Evolutionary conservation across 768 basidiomycete genomes (phyloP).

Genomic region (Trametes meyenii): DNA sequence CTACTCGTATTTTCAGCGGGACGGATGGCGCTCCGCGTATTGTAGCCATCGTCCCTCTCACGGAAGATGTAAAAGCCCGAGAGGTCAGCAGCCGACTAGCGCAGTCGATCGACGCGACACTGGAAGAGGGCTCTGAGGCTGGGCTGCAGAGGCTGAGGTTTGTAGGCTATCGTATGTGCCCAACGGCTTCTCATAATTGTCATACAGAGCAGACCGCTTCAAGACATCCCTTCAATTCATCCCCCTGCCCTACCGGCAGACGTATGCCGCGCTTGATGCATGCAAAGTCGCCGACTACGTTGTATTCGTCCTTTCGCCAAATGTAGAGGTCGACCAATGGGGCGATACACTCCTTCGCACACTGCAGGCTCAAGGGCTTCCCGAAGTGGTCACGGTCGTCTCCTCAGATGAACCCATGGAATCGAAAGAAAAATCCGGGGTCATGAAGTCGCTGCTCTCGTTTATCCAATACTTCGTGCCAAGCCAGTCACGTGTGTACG

Average conservation of each 20-base stretch:
- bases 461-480: slow-evolving; percentile 97
- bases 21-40: slow-evolving; percentile 82
- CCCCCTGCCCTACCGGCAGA: slow-evolving; percentile 66
- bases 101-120: slow-evolving; percentile 56
- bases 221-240: slow-evolving; percentile 91
- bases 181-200: slow-evolving; percentile 1
- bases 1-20: slow-evolving; percentile 78
- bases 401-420: slow-evolving; percentile 53
- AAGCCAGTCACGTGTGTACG: slow-evolving; percentile 72
- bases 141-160: slow-evolving; percentile 74
- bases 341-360: slow-evolving; percentile 88
- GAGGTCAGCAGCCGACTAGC: slow-evolving; percentile 60
- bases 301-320: slow-evolving; percentile 79
- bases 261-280: slow-evolving; percentile 82
- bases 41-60: slow-evolving; percentile 85
- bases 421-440: slow-evolving; percentile 61
- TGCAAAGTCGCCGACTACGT: slow-evolving; percentile 91
- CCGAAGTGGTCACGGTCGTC: slow-evolving; percentile 78
- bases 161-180: slow-evolving; percentile 25
- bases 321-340: slow-evolving; percentile 79
- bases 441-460: slow-evolving; percentile 87
- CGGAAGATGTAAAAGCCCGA: slow-evolving; percentile 59
- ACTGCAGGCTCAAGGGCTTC: slow-evolving; percentile 89
- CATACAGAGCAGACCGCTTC: slow-evolving; percentile 79
- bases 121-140: slow-evolving; percentile 52